phyloP scores from a whole-genome alignment of 1,139 yeast genomes.

The Kluyveromyces sp. region DNA sequence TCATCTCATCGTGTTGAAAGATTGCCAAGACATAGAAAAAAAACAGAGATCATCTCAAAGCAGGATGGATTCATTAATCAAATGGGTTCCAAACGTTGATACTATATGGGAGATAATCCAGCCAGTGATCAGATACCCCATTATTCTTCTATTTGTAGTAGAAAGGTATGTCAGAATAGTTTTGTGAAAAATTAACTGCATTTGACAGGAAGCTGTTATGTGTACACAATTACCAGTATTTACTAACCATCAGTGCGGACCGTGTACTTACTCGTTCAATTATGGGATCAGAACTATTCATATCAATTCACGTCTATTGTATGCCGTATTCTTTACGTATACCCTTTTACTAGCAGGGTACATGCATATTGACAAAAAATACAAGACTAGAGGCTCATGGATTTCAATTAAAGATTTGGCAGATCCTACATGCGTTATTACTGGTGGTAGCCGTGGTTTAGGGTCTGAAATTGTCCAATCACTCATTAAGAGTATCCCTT shows the following conservation, averaged over 20 bases:
- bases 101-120: slow-evolving; percentile 3
- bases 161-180: slow-evolving; percentile 2
- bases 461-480: slow-evolving; percentile 41
- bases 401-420: slow-evolving; percentile 8
- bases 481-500: slow-evolving; percentile 28
- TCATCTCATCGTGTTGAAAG: background rate
- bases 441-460: slow-evolving; percentile 62
- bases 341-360: slow-evolving; percentile 9
- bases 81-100: background rate
- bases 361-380: slow-evolving; percentile 6
- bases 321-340: slow-evolving; percentile 8
- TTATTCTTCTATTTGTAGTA: slow-evolving; percentile 8
- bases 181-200: background rate
- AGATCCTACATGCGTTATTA: slow-evolving; percentile 34
- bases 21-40: background rate
- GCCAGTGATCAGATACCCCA: slow-evolving; percentile 17
- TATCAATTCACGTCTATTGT: background rate
- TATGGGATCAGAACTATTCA: background rate
- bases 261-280: too few relatives aligned
- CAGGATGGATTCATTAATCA: background rate
- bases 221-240: background rate
- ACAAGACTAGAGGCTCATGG: slow-evolving; percentile 16
- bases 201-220: background rate
- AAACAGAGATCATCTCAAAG: background rate
- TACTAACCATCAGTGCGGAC: background rate